These are phyloP conservation scores for Amyloporia xantha DNA, from an alignment of 768 basidiomycete species.

Conservation along the genomic window DNA sequence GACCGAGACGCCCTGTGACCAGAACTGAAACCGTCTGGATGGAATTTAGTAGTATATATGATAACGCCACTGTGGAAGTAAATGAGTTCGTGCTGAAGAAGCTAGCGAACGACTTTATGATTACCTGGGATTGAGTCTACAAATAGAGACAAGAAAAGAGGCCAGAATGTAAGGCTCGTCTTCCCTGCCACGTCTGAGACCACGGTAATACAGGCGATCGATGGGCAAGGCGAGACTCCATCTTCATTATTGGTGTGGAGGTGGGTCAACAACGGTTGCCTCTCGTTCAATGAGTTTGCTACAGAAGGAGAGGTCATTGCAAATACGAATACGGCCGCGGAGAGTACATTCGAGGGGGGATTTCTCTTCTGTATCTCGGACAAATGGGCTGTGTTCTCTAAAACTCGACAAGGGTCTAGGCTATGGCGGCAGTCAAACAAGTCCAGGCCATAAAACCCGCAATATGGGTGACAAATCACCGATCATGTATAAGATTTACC, in stretches of 20 bases:
- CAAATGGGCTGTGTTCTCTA: too few species aligned
- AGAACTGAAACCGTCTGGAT: conserved; percentile 61
- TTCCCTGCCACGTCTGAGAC: conserved; percentile 6
- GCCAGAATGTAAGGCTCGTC: conserved; percentile 5
- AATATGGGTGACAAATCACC: too few species aligned
- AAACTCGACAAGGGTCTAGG: too few species aligned
- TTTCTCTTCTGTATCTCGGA: too few species aligned
- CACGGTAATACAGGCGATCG: too few species aligned
- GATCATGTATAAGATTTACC: too few species aligned
- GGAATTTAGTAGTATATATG: conserved; percentile 69
- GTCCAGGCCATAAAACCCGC: too few species aligned
- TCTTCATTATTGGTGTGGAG: background rate
- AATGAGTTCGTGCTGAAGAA: background rate
- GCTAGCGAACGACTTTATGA: conserved; percentile 7
- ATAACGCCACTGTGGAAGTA: conserved; percentile 49
- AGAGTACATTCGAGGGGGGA: too few species aligned
- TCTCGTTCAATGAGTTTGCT: conserved; percentile 6
- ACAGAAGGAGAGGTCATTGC: too few species aligned
- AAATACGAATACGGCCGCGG: too few species aligned
- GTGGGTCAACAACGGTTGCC: conserved; percentile 14
- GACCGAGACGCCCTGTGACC: conserved; percentile 60
- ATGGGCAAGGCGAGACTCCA: too few species aligned
- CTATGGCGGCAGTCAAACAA: too few species aligned
- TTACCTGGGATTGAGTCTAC: conserved; percentile 54
- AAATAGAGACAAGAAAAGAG: conserved; percentile 36